Evolutionary conservation across 2,329 filamentous ascomycete species (phyloP), one percentile per base, ranked within the genome.

Genomic region (Pleoardoris graminearum): DNA sequence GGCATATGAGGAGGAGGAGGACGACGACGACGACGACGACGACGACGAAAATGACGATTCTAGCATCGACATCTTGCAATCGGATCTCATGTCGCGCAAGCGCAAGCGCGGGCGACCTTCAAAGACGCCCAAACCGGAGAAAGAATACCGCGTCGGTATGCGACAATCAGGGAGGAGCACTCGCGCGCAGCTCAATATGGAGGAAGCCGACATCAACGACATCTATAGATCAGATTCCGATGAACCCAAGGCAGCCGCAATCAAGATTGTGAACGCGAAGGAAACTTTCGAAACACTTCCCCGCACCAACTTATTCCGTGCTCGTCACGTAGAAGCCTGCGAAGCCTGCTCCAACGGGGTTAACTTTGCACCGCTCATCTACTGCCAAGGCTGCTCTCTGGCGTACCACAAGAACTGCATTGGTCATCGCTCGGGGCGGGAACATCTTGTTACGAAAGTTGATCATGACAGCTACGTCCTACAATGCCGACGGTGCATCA

Each of bases 371-470:
- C 79, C 83, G 33, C 77, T 99, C 21, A 82, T 99, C 29, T 86
- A 87, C 66, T 99, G 94, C 62, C 95, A 99, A 75, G 94, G 94
- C 25, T 99, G 94, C 70, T 91, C 87, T 1, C 79, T 87, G 42
- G 82, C 89, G 0, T 96, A 91, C 61, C 94, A 99, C 74, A 90
- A 89, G 70, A 76, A 76, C 35, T 99, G 94, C 67, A 79, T 99
- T 23, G 91, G 93, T 1, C 79, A 81, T 43, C 84, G 94, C 44
- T 83, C 82, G 46, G 78, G 72, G 11, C 83, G 94, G 54, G 91
- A 96, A n/a, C 94, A 97, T 70, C 77, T 94, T 30, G 90, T 90
- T 8, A 97, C 91, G 21, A 99, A 97, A 70, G 75, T 97, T 47
- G 86, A 80, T 2, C 79, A 87, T 1, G 85, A 87, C 2, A 75